Base-by-base conservation (phyloP, 2,329 filamentous ascomycete genomes). In the Cercospora sp. region DNA sequence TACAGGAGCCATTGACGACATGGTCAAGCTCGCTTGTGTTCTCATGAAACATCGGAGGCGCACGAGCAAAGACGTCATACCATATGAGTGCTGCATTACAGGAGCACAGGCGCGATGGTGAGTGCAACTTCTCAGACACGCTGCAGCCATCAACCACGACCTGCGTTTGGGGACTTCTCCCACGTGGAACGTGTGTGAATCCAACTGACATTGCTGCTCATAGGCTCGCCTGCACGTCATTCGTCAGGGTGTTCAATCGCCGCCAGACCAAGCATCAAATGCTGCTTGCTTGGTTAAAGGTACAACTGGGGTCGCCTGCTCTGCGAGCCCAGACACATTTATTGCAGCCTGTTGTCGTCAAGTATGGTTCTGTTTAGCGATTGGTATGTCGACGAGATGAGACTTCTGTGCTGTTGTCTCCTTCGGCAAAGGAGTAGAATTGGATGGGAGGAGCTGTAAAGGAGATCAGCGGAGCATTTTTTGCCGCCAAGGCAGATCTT, bases 221-320 rank as follows among this genome's bases (percentile, higher is more conserved):
- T 69, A 91, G 89, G 83, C 81, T 94, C 67, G 90, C 89, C 0
- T 87, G 89, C 62, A 83, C 83, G 30, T 92, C 93, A 5, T 96
- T 96, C 74, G 78, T 82, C 57, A 81, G 83, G 62, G 89, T 95
- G 30, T 83, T 97, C 73, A 77, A 79, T 59, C 85, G 84, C 72
- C 92, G 90, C 77, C 93, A 96, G 83, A 89, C 90, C 36, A 86
- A 84, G 64, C 92, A 93, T 78, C 75, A 75, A 5, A 80, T 80
- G 31, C 84, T 94, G 13, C 79, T 97, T 66, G 78, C 77, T 33
- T 97, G 92, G 92, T 79, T 97, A 68, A 82, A 75, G 60, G 67
- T 57, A 62, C 77, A 79, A 69, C 71, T 81, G 69, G 64, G 57
- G 51, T 39, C 67, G 63, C 65, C 63, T 39, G 67, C 36, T 31